These are phyloP conservation scores for Stagonosporopsis vannaccii DNA, from an alignment of 2,329 filamentous ascomycete genomes.

Conservation along the genomic window DNA sequence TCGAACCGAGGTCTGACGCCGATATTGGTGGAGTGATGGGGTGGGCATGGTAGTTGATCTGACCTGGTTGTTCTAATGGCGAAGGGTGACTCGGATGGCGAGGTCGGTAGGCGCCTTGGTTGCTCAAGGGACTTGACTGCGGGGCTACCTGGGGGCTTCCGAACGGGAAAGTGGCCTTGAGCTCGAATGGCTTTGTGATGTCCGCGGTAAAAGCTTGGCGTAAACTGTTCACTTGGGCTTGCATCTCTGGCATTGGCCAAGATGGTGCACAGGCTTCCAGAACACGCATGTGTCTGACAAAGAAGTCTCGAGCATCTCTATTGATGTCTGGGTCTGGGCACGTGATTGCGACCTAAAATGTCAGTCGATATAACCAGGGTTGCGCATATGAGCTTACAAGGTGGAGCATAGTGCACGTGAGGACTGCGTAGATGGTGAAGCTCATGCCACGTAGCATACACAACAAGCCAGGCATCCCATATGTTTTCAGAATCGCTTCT, in stretches of 20 bases:
- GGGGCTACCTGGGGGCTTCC: constrained; percentile 74
- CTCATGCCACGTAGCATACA: constrained; percentile 95
- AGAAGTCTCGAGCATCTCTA: constrained; percentile 83
- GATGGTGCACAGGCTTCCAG: constrained; percentile 82
- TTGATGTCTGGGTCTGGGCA: constrained; percentile 92
- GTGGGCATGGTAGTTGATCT: constrained; percentile 72
- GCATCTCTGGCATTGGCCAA: constrained; percentile 89
- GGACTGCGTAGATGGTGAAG: constrained; percentile 90
- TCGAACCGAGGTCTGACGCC: constrained; percentile 73
- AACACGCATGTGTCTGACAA: constrained; percentile 92
- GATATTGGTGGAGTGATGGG: constrained; percentile 84
- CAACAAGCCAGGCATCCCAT: constrained; percentile 79
- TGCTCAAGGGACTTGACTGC: constrained; percentile 67
- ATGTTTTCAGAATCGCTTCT: constrained; percentile 79
- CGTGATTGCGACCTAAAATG: constrained; percentile 79
- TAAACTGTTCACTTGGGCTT: constrained; percentile 87
- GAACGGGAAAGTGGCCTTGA: constrained; percentile 88
- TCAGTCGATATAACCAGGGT: constrained; percentile 19
- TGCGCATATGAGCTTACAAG: constrained; percentile 69
- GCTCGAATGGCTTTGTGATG: constrained; percentile 80
- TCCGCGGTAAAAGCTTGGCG: constrained; percentile 92
- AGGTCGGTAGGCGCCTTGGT: constrained; percentile 59
- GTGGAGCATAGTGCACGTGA: constrained; percentile 93
- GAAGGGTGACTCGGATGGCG: constrained; percentile 56
- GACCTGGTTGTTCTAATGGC: constrained; percentile 60